phyloP scores from a whole-genome alignment of 2,329 filamentous ascomycete species.

The Exophiala xenobiotica region DNA sequence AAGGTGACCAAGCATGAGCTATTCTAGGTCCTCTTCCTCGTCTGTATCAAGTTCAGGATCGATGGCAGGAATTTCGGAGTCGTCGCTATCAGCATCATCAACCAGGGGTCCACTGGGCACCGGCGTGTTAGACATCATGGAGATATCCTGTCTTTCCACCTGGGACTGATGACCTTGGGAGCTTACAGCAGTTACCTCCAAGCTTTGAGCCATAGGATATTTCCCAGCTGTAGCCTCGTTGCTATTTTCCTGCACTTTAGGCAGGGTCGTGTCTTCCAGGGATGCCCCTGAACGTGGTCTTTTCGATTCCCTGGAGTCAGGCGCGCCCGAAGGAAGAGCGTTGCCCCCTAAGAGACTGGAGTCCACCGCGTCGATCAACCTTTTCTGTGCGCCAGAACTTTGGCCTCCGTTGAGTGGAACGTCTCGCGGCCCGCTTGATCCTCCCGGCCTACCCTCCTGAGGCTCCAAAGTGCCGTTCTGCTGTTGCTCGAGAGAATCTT shows the following conservation, averaged over 20 bases:
- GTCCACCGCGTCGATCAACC: constrained; percentile 1
- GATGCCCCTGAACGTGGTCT: constrained; percentile 5
- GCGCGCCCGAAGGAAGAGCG: neutral
- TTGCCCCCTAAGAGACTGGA: neutral
- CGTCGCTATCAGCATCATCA: constrained; percentile 42
- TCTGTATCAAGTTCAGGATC: constrained; percentile 49
- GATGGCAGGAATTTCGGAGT: constrained; percentile 51
- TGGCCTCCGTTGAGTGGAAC: neutral
- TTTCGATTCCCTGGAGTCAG: constrained; percentile 3
- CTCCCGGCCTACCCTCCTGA: neutral
- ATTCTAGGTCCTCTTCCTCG: constrained; percentile 41
- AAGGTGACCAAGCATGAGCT: too few relatives aligned
- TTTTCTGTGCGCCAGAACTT: constrained; percentile 3
- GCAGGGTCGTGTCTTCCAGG: neutral
- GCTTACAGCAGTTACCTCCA: too few relatives aligned
- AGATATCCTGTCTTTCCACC: constrained; percentile 5
- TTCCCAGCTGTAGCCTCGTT: too few relatives aligned
- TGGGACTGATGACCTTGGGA: neutral
- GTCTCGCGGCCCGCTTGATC: neutral
- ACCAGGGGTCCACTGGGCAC: neutral
- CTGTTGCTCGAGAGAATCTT: constrained; percentile 32
- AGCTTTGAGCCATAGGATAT: too few relatives aligned
- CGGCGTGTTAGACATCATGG: neutral
- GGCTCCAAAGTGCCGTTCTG: neutral
- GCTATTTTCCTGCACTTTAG: neutral